These are phyloP conservation scores for Tilletiopsis washingtonensis DNA, from an alignment of 1,284 basidiomycete species.

Conservation along the genomic window DNA sequence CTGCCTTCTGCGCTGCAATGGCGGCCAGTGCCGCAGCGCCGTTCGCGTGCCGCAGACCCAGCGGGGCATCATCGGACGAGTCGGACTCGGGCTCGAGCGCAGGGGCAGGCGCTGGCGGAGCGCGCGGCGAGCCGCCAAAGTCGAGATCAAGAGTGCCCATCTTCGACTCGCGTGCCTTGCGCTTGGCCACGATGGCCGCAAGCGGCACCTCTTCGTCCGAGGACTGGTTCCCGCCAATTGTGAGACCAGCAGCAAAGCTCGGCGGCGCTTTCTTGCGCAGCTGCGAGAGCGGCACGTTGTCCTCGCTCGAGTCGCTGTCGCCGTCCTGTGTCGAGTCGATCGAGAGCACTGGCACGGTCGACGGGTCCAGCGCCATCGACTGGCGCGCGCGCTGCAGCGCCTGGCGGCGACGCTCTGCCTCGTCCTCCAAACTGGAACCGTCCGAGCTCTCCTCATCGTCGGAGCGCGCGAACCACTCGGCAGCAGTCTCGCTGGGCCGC, in stretches of 20 bases:
- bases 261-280: constrained; percentile 19
- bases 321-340: no score
- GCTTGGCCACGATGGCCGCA: constrained; percentile 29
- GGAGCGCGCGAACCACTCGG: constrained; percentile 24
- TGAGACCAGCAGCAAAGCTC: constrained; percentile 15
- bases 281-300: constrained; percentile 30
- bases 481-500: constrained; percentile 9
- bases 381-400: constrained; percentile 6
- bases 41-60: constrained; percentile 26
- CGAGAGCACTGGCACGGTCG: neutral
- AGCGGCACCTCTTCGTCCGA: constrained; percentile 33
- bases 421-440: constrained; percentile 2
- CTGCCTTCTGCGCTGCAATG: constrained; percentile 4
- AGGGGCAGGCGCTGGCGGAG: no score
- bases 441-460: constrained; percentile 10
- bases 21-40: constrained; percentile 13
- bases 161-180: constrained; percentile 15
- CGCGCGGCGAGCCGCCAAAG: constrained; percentile 6
- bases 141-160: constrained; percentile 27
- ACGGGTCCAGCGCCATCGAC: neutral
- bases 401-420: constrained; percentile 10
- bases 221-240: constrained; percentile 16
- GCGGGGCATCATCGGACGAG: constrained; percentile 33
- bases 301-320: constrained; percentile 9
- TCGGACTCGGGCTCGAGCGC: constrained; percentile 12